Conservation (phyloP, 2,329 filamentous ascomycete species). For the Pochonia chlamydosporia region DNA sequence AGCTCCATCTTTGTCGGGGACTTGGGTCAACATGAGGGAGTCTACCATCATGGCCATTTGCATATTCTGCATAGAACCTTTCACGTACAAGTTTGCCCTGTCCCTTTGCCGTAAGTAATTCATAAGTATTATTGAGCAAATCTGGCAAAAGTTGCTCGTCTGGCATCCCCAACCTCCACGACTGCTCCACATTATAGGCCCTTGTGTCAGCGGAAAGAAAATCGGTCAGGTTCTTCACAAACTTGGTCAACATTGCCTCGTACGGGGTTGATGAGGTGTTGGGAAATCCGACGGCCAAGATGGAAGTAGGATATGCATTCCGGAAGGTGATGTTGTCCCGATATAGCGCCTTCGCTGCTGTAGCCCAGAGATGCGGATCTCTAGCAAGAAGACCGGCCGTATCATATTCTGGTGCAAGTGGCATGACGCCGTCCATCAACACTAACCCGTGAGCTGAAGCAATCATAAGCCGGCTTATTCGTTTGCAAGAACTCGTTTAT, state of each 20-base stretch:
- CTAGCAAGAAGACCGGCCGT: constrained; percentile 37
- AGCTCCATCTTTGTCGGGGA: constrained; percentile 28
- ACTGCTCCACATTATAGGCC: background rate
- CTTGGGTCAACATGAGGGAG: constrained; percentile 29
- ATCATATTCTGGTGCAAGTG: constrained; percentile 34
- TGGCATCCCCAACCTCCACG: background rate
- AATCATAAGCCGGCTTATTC: background rate
- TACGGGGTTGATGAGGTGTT: constrained; percentile 9
- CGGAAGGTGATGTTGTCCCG: constrained; percentile 26
- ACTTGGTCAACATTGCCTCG: background rate
- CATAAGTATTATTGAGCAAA: constrained; percentile 28
- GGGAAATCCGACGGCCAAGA: constrained; percentile 25
- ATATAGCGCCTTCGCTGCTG: constrained; percentile 24
- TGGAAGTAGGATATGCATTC: constrained; percentile 20
- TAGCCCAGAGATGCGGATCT: constrained; percentile 27
- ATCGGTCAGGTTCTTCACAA: background rate
- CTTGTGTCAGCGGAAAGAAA: constrained; percentile 1
- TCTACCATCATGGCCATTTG: constrained; percentile 24
- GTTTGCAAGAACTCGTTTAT: constrained; percentile 6
- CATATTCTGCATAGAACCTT: constrained; percentile 28
- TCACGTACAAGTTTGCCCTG: constrained; percentile 28
- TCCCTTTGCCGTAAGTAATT: constrained; percentile 28
- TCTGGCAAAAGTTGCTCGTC: constrained; percentile 12
- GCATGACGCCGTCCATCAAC: constrained; percentile 31
- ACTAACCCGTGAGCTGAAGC: constrained; percentile 28